A percentile compares a stretch with the other conserved stretches of the same genome.
phyloP scores from a whole-genome alignment of 257 asterid species.

The Linderniella brevidens region DNA sequence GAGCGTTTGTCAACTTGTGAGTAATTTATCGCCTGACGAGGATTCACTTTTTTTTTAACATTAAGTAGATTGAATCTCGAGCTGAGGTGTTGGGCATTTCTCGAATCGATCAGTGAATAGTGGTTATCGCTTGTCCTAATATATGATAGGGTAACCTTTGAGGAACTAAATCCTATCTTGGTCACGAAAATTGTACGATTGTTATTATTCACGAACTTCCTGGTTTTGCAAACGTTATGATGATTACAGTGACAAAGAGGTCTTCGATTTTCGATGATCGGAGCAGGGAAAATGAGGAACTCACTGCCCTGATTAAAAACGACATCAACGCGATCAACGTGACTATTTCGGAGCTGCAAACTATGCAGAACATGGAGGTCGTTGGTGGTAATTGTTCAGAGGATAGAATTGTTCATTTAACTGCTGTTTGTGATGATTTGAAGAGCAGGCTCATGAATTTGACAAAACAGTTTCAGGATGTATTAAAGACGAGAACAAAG shows the following conservation, averaged over 20 bases:
- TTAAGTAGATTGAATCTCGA: not conserved
- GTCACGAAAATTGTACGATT: too few species aligned
- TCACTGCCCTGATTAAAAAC: constrained; percentile 48
- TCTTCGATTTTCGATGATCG: constrained; percentile 80
- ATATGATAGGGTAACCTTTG: too few species aligned
- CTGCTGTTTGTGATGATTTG: constrained; percentile 69
- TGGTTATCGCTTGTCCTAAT: too few species aligned
- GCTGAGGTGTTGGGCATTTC: too few species aligned
- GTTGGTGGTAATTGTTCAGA: constrained; percentile 40
- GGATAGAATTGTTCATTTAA: constrained; percentile 65
- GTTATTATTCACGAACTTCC: too few species aligned
- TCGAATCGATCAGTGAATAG: too few species aligned
- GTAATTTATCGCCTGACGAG: constrained; percentile 7
- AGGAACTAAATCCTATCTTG: too few species aligned
- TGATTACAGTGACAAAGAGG: constrained; percentile 45
- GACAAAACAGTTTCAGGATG: constrained; percentile 71
- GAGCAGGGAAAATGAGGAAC: constrained; percentile 68
- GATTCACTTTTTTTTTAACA: constrained; percentile 3
- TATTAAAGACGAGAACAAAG: constrained; percentile 62
- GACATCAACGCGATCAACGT: constrained; percentile 52
- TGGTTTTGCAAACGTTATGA: too few species aligned
- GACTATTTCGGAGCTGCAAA: constrained; percentile 58
- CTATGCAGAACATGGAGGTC: constrained; percentile 40
- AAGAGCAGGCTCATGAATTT: constrained; percentile 64
- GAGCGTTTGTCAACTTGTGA: constrained; percentile 52